These are phyloP conservation scores for Salix udensis DNA, from an alignment of 345 rosid species.

Conservation along the genomic window DNA sequence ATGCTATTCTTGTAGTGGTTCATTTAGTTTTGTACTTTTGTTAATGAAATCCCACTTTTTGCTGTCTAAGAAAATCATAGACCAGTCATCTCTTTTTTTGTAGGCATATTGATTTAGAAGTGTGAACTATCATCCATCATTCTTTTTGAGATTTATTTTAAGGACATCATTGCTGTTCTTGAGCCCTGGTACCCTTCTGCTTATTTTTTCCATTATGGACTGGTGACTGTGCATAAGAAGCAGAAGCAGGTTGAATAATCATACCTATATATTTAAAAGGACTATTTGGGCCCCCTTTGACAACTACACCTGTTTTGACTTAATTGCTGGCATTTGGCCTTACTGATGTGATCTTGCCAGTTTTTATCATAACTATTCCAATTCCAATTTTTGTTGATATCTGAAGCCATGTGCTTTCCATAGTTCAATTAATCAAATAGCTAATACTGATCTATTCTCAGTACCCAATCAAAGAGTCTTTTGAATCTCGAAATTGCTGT, in stretches of 20 bases:
- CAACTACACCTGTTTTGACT: not conserved
- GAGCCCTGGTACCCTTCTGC: not conserved
- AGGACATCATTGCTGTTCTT: not conserved
- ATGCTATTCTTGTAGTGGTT: not conserved
- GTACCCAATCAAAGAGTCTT: conserved; percentile 1
- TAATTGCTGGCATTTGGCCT: conserved; percentile 2
- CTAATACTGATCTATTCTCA: not conserved
- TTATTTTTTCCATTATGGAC: not conserved
- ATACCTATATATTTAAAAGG: not conserved
- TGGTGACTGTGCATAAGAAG: not conserved
- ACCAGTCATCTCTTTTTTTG: not conserved
- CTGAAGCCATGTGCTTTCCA: not conserved
- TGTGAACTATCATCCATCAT: not conserved
- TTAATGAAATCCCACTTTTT: not conserved
- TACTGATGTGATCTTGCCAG: conserved; percentile 1
- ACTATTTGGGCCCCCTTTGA: not conserved
- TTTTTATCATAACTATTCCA: not conserved
- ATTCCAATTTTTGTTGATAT: not conserved
- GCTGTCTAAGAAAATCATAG: not conserved
- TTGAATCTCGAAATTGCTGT: not conserved
- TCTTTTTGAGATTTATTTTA: not conserved
- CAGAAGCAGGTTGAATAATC: not conserved
- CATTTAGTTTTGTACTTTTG: not conserved
- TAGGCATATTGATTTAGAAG: not conserved
- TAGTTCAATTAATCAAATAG: not conserved